These are phyloP conservation scores for Parmelia sp. DNA, from an alignment of 495 filamentous ascomycete genomes.

Conservation along the genomic window DNA sequence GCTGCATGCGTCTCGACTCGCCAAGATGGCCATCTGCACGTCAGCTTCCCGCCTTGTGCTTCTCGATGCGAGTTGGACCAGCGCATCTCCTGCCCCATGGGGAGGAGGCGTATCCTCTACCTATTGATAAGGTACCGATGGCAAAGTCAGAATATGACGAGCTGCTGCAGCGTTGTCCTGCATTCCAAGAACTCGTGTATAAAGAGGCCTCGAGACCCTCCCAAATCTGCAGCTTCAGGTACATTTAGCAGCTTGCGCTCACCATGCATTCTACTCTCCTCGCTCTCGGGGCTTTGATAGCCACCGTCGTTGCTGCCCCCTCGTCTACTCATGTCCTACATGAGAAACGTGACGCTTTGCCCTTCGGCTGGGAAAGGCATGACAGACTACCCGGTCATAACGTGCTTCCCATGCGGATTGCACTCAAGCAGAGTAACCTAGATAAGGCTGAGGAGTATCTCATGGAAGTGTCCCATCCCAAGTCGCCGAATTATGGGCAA, in stretches of 20 bases:
- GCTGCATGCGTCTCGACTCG: neutral
- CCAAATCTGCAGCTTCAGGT: neutral
- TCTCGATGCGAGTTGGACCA: slow-evolving; percentile 1
- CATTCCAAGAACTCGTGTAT: neutral
- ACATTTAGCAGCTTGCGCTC: neutral
- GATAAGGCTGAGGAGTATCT: slow-evolving; percentile 48
- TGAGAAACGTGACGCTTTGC: slow-evolving; percentile 37
- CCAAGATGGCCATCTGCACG: neutral
- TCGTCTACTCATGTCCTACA: slow-evolving; percentile 34
- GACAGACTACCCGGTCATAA: slow-evolving; percentile 30
- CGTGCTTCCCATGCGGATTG: slow-evolving; percentile 50
- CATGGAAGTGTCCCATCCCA: slow-evolving; percentile 46
- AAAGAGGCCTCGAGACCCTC: neutral
- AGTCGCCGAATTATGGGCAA: slow-evolving; percentile 48
- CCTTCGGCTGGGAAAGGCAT: slow-evolving; percentile 33
- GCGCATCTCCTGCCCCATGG: slow-evolving; percentile 21
- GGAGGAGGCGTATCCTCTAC: neutral
- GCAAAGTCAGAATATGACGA: neutral
- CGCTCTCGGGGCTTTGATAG: slow-evolving; percentile 30
- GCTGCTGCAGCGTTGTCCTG: neutral
- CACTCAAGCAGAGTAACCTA: slow-evolving; percentile 48
- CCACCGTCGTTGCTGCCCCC: slow-evolving; percentile 31
- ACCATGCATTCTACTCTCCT: slow-evolving; percentile 34
- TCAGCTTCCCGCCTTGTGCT: slow-evolving; percentile 10
- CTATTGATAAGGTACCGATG: slow-evolving; percentile 1